Conservation (phyloP, 768 basidiomycete species). For the Leccinellum rugosiceps region DNA sequence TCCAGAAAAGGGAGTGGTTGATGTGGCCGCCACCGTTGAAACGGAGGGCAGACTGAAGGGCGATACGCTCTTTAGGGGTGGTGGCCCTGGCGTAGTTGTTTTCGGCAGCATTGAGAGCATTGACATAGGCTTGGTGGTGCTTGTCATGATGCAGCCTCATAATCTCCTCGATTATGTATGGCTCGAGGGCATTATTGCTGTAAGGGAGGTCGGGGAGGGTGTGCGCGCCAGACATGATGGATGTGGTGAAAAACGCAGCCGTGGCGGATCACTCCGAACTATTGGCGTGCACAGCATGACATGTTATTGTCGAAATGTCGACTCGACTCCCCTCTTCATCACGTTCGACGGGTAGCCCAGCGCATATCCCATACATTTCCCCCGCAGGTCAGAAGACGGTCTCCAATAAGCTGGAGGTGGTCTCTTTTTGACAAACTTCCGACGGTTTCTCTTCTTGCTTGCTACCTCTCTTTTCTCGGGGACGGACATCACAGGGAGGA, state of each 20-base stretch:
- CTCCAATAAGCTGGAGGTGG: conserved; percentile 28
- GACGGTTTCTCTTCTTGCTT: conserved; percentile 7
- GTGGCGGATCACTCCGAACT: not conserved
- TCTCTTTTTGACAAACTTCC: conserved; percentile 13
- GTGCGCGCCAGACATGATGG: conserved; percentile 43
- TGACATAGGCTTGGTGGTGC: conserved; percentile 96
- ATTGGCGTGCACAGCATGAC: conserved; percentile 20
- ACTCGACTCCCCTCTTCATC: conserved; percentile 24
- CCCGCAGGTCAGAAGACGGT: conserved; percentile 19
- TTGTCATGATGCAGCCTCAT: conserved; percentile 95
- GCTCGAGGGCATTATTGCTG: conserved; percentile 87
- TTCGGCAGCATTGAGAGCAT: conserved; percentile 67
- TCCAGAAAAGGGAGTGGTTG: conserved; percentile 97
- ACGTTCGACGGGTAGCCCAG: conserved; percentile 30
- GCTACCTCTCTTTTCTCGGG: not conserved
- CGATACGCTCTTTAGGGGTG: conserved; percentile 52
- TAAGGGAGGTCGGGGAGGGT: conserved; percentile 77
- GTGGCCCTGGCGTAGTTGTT: conserved; percentile 63
- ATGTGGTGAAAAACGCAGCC: not conserved
- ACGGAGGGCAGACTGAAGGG: conserved; percentile 24
- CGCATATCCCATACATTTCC: conserved; percentile 30
- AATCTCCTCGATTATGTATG: conserved; percentile 85
- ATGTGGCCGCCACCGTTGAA: conserved; percentile 54
- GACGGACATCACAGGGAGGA: conserved; percentile 18
- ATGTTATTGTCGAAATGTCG: conserved; percentile 2